phyloP scores from a whole-genome alignment of 2,329 filamentous ascomycete species.

The Elsinoe australis region DNA sequence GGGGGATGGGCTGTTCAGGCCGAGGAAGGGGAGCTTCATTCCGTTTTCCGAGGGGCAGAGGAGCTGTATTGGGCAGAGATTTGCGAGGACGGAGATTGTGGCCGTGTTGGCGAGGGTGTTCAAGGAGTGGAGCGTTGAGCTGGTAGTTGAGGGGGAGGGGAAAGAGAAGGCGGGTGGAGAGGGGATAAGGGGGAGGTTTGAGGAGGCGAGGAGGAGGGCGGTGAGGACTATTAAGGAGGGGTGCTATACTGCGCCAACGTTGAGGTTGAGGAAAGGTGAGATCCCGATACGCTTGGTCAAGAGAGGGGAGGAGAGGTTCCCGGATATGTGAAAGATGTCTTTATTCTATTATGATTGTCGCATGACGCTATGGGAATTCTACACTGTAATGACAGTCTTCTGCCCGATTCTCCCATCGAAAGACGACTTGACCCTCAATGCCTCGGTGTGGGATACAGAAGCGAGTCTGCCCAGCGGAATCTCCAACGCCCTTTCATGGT shows the following conservation, averaged over 20 bases:
- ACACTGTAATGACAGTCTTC: conserved; percentile 12
- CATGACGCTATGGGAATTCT: background rate
- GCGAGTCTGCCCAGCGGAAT: background rate
- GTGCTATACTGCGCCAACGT: background rate
- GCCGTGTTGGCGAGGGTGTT: conserved; percentile 6
- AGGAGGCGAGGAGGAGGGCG: background rate
- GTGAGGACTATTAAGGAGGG: conserved; percentile 8
- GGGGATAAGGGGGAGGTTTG: background rate
- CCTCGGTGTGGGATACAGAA: background rate
- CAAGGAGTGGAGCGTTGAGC: conserved; percentile 12
- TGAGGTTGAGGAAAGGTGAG: conserved; percentile 9
- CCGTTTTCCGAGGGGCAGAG: conserved; percentile 8
- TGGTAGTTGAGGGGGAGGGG: background rate
- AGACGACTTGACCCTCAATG: conserved; percentile 1
- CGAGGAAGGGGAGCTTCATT: conserved; percentile 1
- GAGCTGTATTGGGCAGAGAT: conserved; percentile 11
- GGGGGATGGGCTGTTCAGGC: background rate
- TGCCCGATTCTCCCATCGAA: conserved; percentile 6
- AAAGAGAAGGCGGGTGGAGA: background rate
- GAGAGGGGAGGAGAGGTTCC: conserved; percentile 1
- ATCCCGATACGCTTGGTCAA: conserved; percentile 1
- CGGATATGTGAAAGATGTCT: background rate
- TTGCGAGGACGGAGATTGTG: conserved; percentile 10
- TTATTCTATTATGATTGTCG: background rate
- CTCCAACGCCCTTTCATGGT: background rate